Conservation (phyloP, 2,329 filamentous ascomycete species). For the Mycogone perniciosa region DNA sequence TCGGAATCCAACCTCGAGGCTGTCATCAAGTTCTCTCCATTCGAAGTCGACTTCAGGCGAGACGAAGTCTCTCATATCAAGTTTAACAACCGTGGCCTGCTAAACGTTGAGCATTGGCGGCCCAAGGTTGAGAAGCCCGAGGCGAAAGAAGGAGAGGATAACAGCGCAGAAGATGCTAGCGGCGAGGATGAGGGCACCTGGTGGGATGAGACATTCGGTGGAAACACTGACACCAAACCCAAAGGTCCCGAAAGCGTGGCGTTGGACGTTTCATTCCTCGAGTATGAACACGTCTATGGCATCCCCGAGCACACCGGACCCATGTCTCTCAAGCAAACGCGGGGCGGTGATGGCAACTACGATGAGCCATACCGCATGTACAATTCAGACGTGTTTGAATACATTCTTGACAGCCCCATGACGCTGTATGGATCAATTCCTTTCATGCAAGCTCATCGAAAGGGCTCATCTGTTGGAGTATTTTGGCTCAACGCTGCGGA, state of each 20-base stretch:
- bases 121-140: constrained; percentile 66
- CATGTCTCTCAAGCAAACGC: constrained; percentile 81
- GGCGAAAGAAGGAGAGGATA: constrained; percentile 47
- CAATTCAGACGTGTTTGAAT: constrained; percentile 97
- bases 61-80: constrained; percentile 77
- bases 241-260: constrained; percentile 86
- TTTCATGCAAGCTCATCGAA: constrained; percentile 95
- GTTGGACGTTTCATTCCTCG: constrained; percentile 85
- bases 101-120: constrained; percentile 96
- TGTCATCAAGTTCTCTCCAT: constrained; percentile 75
- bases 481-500: constrained; percentile 98
- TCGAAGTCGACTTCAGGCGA: constrained; percentile 78
- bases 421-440: constrained; percentile 96
- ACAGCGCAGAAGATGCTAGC: constrained; percentile 37
- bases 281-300: constrained; percentile 87
- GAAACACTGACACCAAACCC: constrained; percentile 94
- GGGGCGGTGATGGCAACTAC: constrained; percentile 79
- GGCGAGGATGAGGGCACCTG: constrained; percentile 80
- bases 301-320: constrained; percentile 90
- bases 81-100: constrained; percentile 79
- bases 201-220: constrained; percentile 97
- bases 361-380: constrained; percentile 89
- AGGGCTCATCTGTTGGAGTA: constrained; percentile 86
- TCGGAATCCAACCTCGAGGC: constrained; percentile 71
- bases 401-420: constrained; percentile 95